These are phyloP conservation scores for Salinomyces thailandicus DNA, from an alignment of 2,329 filamentous ascomycete species.

Conservation along the genomic window DNA sequence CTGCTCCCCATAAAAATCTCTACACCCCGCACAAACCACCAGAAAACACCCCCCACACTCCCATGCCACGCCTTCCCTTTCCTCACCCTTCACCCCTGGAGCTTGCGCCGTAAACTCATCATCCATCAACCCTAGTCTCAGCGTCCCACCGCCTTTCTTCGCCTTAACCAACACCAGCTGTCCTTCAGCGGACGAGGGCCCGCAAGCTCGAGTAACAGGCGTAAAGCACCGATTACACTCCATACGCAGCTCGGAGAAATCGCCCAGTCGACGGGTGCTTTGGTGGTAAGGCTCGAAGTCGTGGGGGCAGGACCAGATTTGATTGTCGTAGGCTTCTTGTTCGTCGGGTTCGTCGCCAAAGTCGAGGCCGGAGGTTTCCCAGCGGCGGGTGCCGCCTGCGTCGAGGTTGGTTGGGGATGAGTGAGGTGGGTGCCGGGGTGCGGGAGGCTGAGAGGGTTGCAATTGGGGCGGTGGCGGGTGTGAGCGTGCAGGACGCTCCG, in stretches of 20 bases:
- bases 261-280: constrained; percentile 7
- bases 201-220: constrained; percentile 2
- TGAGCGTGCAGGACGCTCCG: background rate
- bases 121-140: background rate
- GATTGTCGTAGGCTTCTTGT: constrained; percentile 1
- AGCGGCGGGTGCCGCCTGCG: constrained; percentile 21
- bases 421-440: too few species aligned
- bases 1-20: too few species aligned
- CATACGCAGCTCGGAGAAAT: constrained; percentile 12
- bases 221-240: constrained; percentile 19
- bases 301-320: constrained; percentile 21
- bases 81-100: background rate
- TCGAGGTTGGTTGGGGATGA: constrained; percentile 33
- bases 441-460: constrained; percentile 1
- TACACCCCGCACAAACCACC: constrained; percentile 10
- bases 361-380: constrained; percentile 21
- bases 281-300: constrained; percentile 7
- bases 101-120: background rate
- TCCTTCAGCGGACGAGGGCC: background rate
- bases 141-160: background rate
- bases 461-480: background rate
- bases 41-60: constrained; percentile 9
- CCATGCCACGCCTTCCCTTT: constrained; percentile 2
- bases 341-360: constrained; percentile 30
- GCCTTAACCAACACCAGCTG: background rate